These are phyloP conservation scores for Ceratopteris richardii DNA, from an alignment of 75 land plant genomes.

Conservation along the genomic window DNA sequence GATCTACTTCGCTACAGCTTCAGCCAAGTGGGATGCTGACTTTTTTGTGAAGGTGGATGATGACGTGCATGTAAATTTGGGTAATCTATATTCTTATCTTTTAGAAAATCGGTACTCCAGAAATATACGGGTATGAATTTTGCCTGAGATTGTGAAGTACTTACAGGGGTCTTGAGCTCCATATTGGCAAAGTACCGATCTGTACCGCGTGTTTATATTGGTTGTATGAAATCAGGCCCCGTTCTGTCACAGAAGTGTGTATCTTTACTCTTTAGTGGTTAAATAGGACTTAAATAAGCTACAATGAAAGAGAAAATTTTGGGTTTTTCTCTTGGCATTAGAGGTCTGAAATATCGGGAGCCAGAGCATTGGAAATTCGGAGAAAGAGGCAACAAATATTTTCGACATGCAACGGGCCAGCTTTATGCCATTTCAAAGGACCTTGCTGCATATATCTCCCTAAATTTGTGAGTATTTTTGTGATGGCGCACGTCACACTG, in stretches of 20 bases:
- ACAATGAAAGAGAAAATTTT: slow-evolving; percentile 6
- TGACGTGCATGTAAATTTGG: slow-evolving; percentile 78
- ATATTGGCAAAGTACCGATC: slow-evolving; percentile 49
- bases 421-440: slow-evolving; percentile 70
- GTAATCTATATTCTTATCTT: slow-evolving; percentile 18
- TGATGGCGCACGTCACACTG: neutral
- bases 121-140: too few relatives aligned
- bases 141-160: neutral
- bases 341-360: slow-evolving; percentile 77
- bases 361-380: slow-evolving; percentile 89
- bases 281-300: neutral
- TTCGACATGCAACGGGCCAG: slow-evolving; percentile 80
- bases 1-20: slow-evolving; percentile 71
- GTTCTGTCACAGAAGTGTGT: slow-evolving; percentile 64
- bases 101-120: neutral
- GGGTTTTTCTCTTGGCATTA: slow-evolving; percentile 15
- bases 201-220: slow-evolving; percentile 70
- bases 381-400: slow-evolving; percentile 72
- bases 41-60: slow-evolving; percentile 85
- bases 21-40: slow-evolving; percentile 78
- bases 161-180: slow-evolving; percentile 52
- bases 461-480: slow-evolving; percentile 41
- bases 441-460: slow-evolving; percentile 68
- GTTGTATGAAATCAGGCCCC: slow-evolving; percentile 91
- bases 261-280: neutral